phyloP scores from a whole-genome alignment of 2,329 filamentous ascomycete species.

The Ascochyta rabiei region DNA sequence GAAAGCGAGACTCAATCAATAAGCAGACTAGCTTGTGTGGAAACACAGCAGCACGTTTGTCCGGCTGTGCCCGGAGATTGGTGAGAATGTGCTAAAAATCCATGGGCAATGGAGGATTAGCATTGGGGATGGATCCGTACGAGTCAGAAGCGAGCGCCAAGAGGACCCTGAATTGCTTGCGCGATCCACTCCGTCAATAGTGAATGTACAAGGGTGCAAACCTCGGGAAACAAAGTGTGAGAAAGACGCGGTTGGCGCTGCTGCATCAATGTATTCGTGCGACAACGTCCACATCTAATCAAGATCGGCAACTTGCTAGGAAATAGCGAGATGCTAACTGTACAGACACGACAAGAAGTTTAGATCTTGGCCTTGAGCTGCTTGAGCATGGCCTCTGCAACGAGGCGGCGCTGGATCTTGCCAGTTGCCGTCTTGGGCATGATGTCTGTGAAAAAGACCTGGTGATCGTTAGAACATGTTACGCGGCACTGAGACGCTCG shows the following conservation, averaged over 20 bases:
- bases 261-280: conserved; percentile 17
- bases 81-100: conserved; percentile 4
- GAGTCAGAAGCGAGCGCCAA: conserved; percentile 19
- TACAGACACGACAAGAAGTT: conserved; percentile 10
- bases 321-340: conserved; percentile 7
- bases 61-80: conserved; percentile 14
- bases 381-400: conserved; percentile 85
- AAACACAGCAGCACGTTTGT: conserved; percentile 13
- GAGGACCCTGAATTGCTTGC: conserved; percentile 12
- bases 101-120: conserved; percentile 3
- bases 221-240: conserved; percentile 2
- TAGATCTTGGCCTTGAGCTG: conserved; percentile 60
- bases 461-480: conserved; percentile 24
- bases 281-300: conserved; percentile 12
- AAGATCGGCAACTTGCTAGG: neutral
- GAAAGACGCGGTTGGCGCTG: conserved; percentile 8
- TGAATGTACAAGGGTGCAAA: conserved; percentile 9
- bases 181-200: conserved; percentile 9
- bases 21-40: conserved; percentile 4
- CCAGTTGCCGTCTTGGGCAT: conserved; percentile 95
- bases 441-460: conserved; percentile 80
- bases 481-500: conserved; percentile 17
- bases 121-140: conserved; percentile 10
- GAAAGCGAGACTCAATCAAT: conserved; percentile 12
- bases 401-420: conserved; percentile 84